These are phyloP conservation scores for Microdochium nivale DNA, from an alignment of 2,329 filamentous ascomycete genomes.

Conservation along the genomic window DNA sequence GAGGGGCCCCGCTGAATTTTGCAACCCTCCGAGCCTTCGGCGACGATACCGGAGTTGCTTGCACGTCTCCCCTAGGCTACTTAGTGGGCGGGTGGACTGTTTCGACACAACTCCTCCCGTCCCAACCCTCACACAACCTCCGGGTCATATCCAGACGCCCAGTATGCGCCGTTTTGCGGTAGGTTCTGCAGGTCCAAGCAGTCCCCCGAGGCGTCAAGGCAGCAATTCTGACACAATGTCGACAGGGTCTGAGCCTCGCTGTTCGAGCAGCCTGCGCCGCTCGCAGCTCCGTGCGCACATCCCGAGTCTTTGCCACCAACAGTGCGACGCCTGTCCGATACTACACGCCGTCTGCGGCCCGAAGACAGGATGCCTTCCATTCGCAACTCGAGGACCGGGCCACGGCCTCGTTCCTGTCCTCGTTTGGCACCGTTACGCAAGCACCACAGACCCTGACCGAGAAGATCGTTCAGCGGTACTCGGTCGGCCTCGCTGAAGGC, in stretches of 20 bases:
- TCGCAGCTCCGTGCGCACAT: not conserved
- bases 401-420: slow-evolving; percentile 45
- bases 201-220: too few relatives aligned
- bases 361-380: slow-evolving; percentile 48
- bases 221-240: not conserved
- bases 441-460: slow-evolving; percentile 75
- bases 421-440: slow-evolving; percentile 27
- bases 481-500: slow-evolving; percentile 64
- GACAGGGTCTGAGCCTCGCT: not conserved
- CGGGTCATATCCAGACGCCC: too few relatives aligned
- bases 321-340: not conserved
- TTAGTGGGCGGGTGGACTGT: too few relatives aligned
- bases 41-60: too few relatives aligned
- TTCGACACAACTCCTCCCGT: too few relatives aligned
- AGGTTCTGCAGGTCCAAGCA: too few relatives aligned
- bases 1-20: too few relatives aligned
- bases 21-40: too few relatives aligned
- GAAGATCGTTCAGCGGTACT: slow-evolving; percentile 81
- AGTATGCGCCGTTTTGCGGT: too few relatives aligned
- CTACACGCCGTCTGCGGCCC: slow-evolving; percentile 2
- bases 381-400: slow-evolving; percentile 50
- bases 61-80: too few relatives aligned
- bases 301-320: not conserved
- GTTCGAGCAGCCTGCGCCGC: not conserved
- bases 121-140: too few relatives aligned